phyloP scores from a whole-genome alignment of 345 rosid species.

The Eutrema yunnanense region DNA sequence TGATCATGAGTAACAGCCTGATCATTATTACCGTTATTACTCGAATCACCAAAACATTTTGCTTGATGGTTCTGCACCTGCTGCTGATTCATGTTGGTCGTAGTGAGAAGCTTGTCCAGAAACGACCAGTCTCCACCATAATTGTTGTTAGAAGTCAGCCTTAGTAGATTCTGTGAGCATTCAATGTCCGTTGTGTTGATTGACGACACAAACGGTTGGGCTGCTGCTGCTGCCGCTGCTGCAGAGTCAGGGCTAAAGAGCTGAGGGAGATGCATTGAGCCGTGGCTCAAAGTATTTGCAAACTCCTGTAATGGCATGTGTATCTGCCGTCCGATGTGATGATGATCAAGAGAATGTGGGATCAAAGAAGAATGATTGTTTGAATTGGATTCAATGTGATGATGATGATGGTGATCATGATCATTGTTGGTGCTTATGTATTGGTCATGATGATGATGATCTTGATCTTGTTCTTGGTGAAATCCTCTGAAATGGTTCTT shows the following conservation, averaged over 20 bases:
- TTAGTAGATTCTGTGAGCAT: constrained; percentile 63
- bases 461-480: constrained; percentile 41
- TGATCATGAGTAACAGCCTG: constrained; percentile 22
- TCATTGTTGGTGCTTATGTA: constrained; percentile 23
- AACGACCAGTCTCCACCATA: constrained; percentile 76
- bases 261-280: constrained; percentile 76
- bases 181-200: constrained; percentile 43
- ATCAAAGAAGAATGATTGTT: constrained; percentile 22
- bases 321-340: constrained; percentile 18
- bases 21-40: constrained; percentile 10
- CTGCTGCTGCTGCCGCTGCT: constrained; percentile 17
- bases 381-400: constrained; percentile 21
- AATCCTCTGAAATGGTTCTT: constrained; percentile 59
- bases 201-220: constrained; percentile 30
- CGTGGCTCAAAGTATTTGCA: constrained; percentile 32
- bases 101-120: constrained; percentile 75
- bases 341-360: constrained; percentile 17
- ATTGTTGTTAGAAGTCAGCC: constrained; percentile 53
- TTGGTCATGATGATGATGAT: constrained; percentile 32
- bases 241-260: constrained; percentile 70
- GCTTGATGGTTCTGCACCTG: constrained; percentile 27
- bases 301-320: constrained; percentile 29
- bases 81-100: constrained; percentile 29
- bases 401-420: constrained; percentile 23
- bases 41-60: constrained; percentile 21